A percentile compares a stretch with the other conserved stretches of the same genome.
Evolutionary conservation across 169 alveolate species (phyloP).

Genomic region (Cryptosporidium felis): DNA sequence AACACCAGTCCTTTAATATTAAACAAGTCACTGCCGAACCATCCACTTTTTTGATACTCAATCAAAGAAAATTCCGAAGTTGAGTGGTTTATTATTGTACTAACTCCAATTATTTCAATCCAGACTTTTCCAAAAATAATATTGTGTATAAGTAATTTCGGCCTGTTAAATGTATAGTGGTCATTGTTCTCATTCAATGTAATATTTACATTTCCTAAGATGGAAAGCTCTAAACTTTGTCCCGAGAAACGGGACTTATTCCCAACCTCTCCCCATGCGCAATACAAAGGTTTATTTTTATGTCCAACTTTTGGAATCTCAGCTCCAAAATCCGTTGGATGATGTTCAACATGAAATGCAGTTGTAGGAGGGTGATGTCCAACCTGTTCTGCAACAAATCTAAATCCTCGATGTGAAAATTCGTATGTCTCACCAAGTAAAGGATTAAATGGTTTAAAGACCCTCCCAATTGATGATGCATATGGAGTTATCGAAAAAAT

Average conservation of each 20-base stretch:
- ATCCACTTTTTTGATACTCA: conserved; percentile 62
- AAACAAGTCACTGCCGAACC: conserved; percentile 63
- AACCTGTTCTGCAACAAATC: conserved; percentile 90
- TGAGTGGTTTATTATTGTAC: conserved; percentile 27
- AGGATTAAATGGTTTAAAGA: conserved; percentile 94
- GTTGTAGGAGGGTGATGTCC: conserved; percentile 96
- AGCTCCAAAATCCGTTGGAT: neutral
- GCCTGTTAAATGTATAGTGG: conserved; percentile 82
- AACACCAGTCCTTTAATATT: conserved; percentile 46
- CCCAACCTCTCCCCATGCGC: conserved; percentile 62
- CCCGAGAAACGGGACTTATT: conserved; percentile 64
- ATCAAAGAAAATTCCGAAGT: conserved; percentile 48
- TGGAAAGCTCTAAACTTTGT: conserved; percentile 54
- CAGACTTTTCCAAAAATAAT: conserved; percentile 88
- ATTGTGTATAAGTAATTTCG: conserved; percentile 86
- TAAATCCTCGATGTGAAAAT: conserved; percentile 87
- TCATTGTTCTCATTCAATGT: conserved; percentile 73
- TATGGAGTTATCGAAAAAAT: conserved; percentile 88
- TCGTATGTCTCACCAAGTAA: conserved; percentile 96
- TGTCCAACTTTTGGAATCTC: conserved; percentile 40
- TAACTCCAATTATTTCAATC: conserved; percentile 80
- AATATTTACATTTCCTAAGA: conserved; percentile 50
- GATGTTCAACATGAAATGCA: conserved; percentile 86
- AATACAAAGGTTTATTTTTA: conserved; percentile 49
- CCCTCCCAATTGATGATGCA: conserved; percentile 87